phyloP scores from a whole-genome alignment of 2,329 filamentous ascomycete genomes.

The Diaporthe amygdali region DNA sequence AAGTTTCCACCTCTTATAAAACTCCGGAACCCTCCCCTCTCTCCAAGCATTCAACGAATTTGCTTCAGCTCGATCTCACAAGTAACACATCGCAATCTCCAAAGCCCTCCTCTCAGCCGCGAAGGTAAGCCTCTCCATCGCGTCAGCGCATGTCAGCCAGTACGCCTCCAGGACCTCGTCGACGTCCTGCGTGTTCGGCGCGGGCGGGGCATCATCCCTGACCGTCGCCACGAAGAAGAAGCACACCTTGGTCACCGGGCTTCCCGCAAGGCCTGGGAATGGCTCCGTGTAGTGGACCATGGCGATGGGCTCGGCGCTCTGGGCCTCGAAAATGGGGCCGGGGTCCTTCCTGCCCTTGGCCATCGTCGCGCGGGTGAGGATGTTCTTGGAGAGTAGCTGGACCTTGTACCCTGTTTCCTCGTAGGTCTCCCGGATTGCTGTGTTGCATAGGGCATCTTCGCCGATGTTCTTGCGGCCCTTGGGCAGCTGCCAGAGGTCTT shows the following conservation, averaged over 20 bases:
- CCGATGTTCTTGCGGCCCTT: constrained; percentile 55
- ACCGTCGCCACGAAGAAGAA: constrained; percentile 45
- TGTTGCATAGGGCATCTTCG: constrained; percentile 43
- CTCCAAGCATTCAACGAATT: too few relatives aligned
- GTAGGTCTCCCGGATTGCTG: constrained; percentile 51
- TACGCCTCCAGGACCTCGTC: constrained; percentile 36
- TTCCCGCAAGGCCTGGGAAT: constrained; percentile 33
- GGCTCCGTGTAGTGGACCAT: constrained; percentile 42
- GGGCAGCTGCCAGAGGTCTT: constrained; percentile 49
- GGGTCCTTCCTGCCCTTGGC: constrained; percentile 10
- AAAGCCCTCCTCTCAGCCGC: constrained; percentile 30
- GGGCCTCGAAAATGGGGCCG: constrained; percentile 15
- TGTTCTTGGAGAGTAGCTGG: constrained; percentile 42
- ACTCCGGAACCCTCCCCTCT: too few relatives aligned
- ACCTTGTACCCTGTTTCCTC: constrained; percentile 54
- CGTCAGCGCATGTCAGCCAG: constrained; percentile 32
- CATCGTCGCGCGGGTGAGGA: constrained; percentile 49
- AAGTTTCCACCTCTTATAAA: neutral
- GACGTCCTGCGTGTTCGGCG: constrained; percentile 35
- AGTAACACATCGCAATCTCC: neutral
- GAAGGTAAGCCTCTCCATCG: constrained; percentile 32
- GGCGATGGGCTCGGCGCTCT: constrained; percentile 43
- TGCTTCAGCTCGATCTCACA: neutral
- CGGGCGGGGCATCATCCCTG: constrained; percentile 33
- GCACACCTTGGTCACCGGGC: constrained; percentile 42